Evolutionary conservation across 1,284 basidiomycete genomes (phyloP).

Genomic region (Apiotrichum sp.): DNA sequence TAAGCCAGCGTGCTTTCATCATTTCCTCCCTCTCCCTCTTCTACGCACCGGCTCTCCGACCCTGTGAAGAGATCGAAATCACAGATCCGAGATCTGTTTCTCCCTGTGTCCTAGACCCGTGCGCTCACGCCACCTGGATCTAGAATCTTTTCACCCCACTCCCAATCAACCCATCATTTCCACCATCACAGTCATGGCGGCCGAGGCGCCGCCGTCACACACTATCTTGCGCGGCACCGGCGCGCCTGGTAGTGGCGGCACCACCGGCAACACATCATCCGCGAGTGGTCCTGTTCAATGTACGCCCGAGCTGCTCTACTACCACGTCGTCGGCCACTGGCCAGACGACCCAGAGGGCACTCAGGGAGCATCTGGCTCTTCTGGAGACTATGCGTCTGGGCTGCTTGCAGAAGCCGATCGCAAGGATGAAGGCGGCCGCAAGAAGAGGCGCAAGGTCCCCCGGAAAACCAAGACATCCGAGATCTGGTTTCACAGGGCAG

Average conservation of each 20-base stretch:
- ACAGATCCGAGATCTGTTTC: too few relatives aligned
- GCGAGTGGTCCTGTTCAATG: background rate
- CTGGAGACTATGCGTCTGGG: background rate
- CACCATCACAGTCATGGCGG: slow-evolving; percentile 1
- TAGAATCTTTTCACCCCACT: background rate
- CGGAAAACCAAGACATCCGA: slow-evolving; percentile 17
- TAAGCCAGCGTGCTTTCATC: too few relatives aligned
- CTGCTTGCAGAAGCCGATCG: background rate
- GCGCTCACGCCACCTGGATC: background rate
- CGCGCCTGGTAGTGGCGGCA: background rate
- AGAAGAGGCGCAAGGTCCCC: slow-evolving; percentile 20
- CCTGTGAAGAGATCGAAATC: too few relatives aligned
- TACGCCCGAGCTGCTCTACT: slow-evolving; percentile 14
- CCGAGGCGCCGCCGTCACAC: background rate
- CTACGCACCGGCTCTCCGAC: too few relatives aligned
- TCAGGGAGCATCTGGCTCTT: background rate
- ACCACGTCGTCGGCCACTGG: slow-evolving; percentile 13
- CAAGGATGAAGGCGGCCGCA: slow-evolving; percentile 9
- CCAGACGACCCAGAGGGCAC: slow-evolving; percentile 12
- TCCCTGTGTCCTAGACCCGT: background rate
- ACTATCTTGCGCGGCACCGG: background rate
- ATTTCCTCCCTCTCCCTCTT: too few relatives aligned
- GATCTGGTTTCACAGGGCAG: slow-evolving; percentile 19
- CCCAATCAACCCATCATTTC: background rate
- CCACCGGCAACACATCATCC: background rate